phyloP scores from a whole-genome alignment of 495 filamentous ascomycete genomes.

The Cladorrhinum samala region DNA sequence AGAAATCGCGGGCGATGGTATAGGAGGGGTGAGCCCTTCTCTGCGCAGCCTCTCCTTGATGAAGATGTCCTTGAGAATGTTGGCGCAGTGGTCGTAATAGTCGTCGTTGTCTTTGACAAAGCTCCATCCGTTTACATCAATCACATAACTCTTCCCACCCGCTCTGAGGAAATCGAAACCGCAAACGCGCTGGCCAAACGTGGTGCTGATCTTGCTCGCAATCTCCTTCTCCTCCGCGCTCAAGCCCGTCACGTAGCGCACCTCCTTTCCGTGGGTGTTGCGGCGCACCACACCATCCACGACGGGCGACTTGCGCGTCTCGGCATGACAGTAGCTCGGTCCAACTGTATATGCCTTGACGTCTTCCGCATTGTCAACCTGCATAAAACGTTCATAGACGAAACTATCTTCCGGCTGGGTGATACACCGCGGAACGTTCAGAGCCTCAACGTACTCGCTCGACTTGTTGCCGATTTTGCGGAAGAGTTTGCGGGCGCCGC shows the following conservation, averaged over 20 bases:
- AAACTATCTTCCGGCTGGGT: slow-evolving; percentile 75
- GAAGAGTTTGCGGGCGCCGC: slow-evolving; percentile 87
- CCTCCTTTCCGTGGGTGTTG: slow-evolving; percentile 95
- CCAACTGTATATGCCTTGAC: slow-evolving; percentile 99
- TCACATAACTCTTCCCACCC: slow-evolving; percentile 86
- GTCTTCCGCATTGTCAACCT: slow-evolving; percentile 92
- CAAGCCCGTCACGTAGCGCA: slow-evolving; percentile 86
- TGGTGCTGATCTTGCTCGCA: slow-evolving; percentile 80
- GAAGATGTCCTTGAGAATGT: slow-evolving; percentile 81
- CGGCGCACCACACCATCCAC: slow-evolving; percentile 93
- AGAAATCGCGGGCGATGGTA: slow-evolving; percentile 39
- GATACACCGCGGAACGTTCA: slow-evolving; percentile 71
- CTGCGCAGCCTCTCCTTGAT: slow-evolving; percentile 59
- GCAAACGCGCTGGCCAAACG: slow-evolving; percentile 92
- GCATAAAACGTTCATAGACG: slow-evolving; percentile 94
- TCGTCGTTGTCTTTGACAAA: slow-evolving; percentile 99
- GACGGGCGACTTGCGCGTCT: slow-evolving; percentile 93
- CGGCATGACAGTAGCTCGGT: slow-evolving; percentile 87
- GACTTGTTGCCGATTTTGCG: slow-evolving; percentile 98
- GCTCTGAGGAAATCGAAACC: slow-evolving; percentile 93
- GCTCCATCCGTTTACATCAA: slow-evolving; percentile 99
- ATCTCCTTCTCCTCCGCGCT: slow-evolving; percentile 75
- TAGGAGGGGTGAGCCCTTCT: slow-evolving; percentile 36
- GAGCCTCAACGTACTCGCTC: slow-evolving; percentile 76
- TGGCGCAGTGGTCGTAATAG: slow-evolving; percentile 89